Evolutionary conservation across 805 yeast genomes (phyloP), one percentile per base, ranked within the genome.

Genomic region (Zygoascus bituminiphila): DNA sequence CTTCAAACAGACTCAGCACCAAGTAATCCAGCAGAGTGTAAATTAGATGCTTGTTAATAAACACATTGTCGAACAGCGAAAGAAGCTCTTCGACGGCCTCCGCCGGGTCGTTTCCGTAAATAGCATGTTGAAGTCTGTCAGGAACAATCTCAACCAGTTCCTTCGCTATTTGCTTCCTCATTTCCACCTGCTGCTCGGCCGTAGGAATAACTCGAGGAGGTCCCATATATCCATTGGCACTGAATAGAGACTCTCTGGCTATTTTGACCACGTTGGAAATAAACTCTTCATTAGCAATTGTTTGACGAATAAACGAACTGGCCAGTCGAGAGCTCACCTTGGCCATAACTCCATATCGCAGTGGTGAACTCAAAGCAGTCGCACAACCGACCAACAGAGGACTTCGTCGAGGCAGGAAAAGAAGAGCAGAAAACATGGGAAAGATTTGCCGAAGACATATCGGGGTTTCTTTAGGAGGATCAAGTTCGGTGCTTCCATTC

Each of bases 171-270:
- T 45, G 46, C n/a, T 45, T 39, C 4, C 57, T 48, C 7, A 63
- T 52, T 2, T 52, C 53, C 24, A 59, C 62, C 48, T 70, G 68
- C 50, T 73, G 76, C 20, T 60, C 67, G 0, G 59, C 63, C 9
- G 62, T 58, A 1, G 81, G 79, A n/a, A 66, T 62, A 2, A 63
- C 56, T 20, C 74, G 57, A 4, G 74, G 67, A 2, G 76, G 74
- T 0, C 80, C 80, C 73, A 77, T 69, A n/a, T 59, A 58, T 14
- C 70, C 73, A 56, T 76, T 78, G 22, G 60, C 61, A 2, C 81
- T 79, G 50, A 76, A 76, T n/a, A 76, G 52, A 25, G 63, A 58
- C 25, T 61, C 59, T 46, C 79, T 59, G 2, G 67, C 52, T 12
- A 57, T 53, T n/a, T 55, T 54, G 5, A 74, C 24, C 2, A 61